These are phyloP conservation scores for Stachybotrys chartarum DNA, from an alignment of 2,329 filamentous ascomycete genomes.

Conservation along the genomic window DNA sequence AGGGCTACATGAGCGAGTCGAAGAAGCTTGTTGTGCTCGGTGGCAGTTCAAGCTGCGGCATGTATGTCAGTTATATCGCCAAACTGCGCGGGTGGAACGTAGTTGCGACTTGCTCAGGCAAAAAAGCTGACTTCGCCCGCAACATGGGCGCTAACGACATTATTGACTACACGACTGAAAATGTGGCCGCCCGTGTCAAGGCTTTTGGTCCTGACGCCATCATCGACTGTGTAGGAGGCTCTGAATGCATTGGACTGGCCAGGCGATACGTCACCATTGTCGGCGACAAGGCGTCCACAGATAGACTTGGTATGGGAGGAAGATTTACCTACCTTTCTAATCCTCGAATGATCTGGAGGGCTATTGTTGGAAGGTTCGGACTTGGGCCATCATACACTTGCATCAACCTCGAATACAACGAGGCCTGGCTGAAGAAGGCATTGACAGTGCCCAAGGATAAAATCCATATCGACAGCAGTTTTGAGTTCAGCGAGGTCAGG, in stretches of 20 bases:
- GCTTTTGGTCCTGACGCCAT: constrained; percentile 1
- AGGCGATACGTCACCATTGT: constrained; percentile 4
- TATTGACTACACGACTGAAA: constrained; percentile 2
- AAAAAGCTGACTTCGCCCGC: constrained; percentile 2
- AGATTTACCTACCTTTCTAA: background rate
- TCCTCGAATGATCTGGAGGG: constrained; percentile 2
- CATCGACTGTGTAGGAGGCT: constrained; percentile 3
- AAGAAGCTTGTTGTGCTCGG: constrained; percentile 1
- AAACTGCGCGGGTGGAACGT: constrained; percentile 2
- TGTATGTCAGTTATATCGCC: constrained; percentile 1
- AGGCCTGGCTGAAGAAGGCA: background rate
- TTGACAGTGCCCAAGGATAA: constrained; percentile 2
- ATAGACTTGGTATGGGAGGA: constrained; percentile 1
- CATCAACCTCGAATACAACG: background rate
- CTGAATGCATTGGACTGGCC: constrained; percentile 2
- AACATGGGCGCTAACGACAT: constrained; percentile 1
- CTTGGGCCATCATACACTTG: constrained; percentile 2
- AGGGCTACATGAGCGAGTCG: background rate
- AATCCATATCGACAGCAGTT: constrained; percentile 2
- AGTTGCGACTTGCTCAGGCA: constrained; percentile 1
- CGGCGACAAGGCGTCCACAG: constrained; percentile 1
- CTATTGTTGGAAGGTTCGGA: background rate
- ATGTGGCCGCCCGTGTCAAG: background rate
- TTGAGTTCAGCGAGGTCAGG: background rate
- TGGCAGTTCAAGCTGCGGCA: constrained; percentile 1